These are phyloP conservation scores for Ustilago sp. DNA, from an alignment of 1,284 basidiomycete species.

Conservation along the genomic window DNA sequence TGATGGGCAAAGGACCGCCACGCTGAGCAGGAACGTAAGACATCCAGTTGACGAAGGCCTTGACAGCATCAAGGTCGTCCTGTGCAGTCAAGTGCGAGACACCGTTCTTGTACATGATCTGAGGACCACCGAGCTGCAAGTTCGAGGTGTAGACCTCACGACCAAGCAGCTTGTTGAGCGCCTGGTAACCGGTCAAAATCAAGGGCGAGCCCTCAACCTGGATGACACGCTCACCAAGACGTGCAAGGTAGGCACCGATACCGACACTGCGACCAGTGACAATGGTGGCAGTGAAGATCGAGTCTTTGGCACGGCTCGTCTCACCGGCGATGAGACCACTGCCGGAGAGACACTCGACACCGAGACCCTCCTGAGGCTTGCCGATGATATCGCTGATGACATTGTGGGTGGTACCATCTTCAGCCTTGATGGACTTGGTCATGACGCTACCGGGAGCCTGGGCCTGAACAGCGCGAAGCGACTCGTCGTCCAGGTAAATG, in stretches of 20 bases:
- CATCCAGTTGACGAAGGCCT: conserved; percentile 81
- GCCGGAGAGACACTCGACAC: conserved; percentile 94
- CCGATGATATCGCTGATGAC: conserved; percentile 98
- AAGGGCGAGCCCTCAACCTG: conserved; percentile 99
- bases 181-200: conserved; percentile 96
- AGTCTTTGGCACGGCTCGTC: conserved; percentile 96
- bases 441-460: conserved; percentile 77
- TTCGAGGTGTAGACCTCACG: conserved; percentile 99
- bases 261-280: conserved; percentile 98
- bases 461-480: conserved; percentile 73
- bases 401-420: conserved; percentile 85
- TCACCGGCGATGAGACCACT: conserved; percentile 99
- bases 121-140: conserved; percentile 95
- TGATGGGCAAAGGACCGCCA: conserved; percentile 51
- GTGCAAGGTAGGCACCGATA: conserved; percentile 98
- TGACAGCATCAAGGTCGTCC: conserved; percentile 78
- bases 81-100: conserved; percentile 94
- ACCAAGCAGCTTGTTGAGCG: conserved; percentile 98
- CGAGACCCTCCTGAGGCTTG: conserved; percentile 88
- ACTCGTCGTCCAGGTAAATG: conserved; percentile 79
- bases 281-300: conserved; percentile 99
- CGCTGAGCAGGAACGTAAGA: conserved; percentile 79
- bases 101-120: conserved; percentile 76
- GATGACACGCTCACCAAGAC: conserved; percentile 95
- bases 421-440: conserved; percentile 82